Base-by-base conservation (phyloP, 495 filamentous ascomycete genomes). In the Annulohypoxylon bovei region DNA sequence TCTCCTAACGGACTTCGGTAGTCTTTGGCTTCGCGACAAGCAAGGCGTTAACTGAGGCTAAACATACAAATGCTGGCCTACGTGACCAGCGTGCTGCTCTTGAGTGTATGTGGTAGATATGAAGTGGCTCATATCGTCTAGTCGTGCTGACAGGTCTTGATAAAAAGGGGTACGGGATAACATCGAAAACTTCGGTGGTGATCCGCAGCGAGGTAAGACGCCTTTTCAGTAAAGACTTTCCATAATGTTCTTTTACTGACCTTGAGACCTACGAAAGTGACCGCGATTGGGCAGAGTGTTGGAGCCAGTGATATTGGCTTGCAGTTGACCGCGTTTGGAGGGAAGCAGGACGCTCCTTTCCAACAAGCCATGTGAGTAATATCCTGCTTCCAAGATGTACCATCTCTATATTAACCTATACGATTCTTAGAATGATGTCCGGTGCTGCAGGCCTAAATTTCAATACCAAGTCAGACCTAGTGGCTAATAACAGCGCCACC, bases 61-160 rank as follows among this genome's bases (percentile, higher is more conserved):
- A 60, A 20, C 57, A 60, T 35, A 60, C 57, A 14, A 60, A 60
- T n/a, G 59, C 30, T 12, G 59, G 59, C 18, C n/a, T 62, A 8
- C 59, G 59, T 32, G 59, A 62, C 23, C 59, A 62, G 16, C 32
- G 47, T 3, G 59, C 46, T 20, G 59, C 59, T 22, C 23, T 62
- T 40, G 59, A 53, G 22, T 62, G 59, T 62, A 53, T 11, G 59
- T 53, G 0, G 5, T 16, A 14, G 14, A 33, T 4, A 22, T 33
- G 2, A 39, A n/a, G n/a, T n/a, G n/a, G n/a, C n/a, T 18, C 6
- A 27, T 50, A 5, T 1, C 22, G 22, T 16, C 6, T 53, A 6
- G 11, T 60, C 11, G 22, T 27, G n/a, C 33, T 53, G 20, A 42
- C 14, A 42, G 2, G 14, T 27, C 20, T 6, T 32, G 39, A 18